Evolutionary conservation across 108 stramenopile genomes (phyloP), one percentile per base, ranked within the genome.

Genomic region (Cylindrotheca fusiformis): DNA sequence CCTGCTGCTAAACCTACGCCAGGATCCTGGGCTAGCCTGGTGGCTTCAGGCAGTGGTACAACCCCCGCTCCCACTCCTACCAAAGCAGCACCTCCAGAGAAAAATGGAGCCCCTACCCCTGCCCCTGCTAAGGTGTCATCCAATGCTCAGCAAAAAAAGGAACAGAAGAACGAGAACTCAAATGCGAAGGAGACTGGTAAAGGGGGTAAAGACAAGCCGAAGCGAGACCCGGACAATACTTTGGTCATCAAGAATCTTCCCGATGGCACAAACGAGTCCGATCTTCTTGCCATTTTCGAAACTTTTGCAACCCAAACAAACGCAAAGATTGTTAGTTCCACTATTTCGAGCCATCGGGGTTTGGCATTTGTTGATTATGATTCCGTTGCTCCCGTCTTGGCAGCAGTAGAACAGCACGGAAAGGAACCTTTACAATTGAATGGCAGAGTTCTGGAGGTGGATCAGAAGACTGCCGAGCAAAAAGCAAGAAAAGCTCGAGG

Each of bases 361-460:
- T 75, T 89, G 48, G 86, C 81, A n/a, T 93, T 93, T 78, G 87
- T 93, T 0, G 91, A 93, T 55, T 93, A 80, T 67, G 88, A 87
- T 66, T 75, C 80, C 17, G 58, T 79, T 5, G 73, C 76, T 32
- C 85, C 87, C 1, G 88, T 89, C 22, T 31, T 78, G 65, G 84
- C 84, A 21, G 83, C 84, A 14, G 66, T 93, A 18, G 75, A 73
- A 23, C 44, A 65, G 56, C 73, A 71, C 48, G 67, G 52, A 23
- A 61, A 69, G 32, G 47, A 65, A 32, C 65, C 74, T 26, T 63
- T 83, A 26, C 45, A 68, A 24, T 79, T 78, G 68, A 64, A 76
- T 45, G 82, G 78, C 27, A 36, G 48, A 21, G 58, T 58, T 8
- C 45, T 83, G 48, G 77, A 71, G 25, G 66, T 83, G 8, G 79